A percentile compares a stretch with the other conserved stretches of the same genome.
Conservation (phyloP, 2,329 filamentous ascomycete genomes). For the Dothiorella sarmentorum region DNA sequence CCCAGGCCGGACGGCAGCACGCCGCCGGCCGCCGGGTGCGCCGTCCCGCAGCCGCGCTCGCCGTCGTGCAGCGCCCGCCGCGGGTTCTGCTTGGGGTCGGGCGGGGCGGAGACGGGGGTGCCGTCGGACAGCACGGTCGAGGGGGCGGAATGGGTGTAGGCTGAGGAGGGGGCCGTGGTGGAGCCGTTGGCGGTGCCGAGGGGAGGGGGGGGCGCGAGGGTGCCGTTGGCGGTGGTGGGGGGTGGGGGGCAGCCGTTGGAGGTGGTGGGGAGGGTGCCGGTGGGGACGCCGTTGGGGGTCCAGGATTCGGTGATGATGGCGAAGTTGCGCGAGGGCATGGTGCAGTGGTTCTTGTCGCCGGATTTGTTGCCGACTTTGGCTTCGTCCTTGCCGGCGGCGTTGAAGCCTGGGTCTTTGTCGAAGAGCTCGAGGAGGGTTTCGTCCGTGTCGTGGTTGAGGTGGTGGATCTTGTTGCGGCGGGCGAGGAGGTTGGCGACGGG, state of each 20-base stretch:
- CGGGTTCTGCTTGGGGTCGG: conserved; percentile 50
- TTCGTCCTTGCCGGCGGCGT: conserved; percentile 45
- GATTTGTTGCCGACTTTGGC: conserved; percentile 55
- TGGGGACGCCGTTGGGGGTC: conserved; percentile 23
- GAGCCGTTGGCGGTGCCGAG: conserved; percentile 27
- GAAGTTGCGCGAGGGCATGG: conserved; percentile 70
- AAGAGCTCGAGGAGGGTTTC: conserved; percentile 63
- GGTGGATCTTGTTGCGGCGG: conserved; percentile 62
- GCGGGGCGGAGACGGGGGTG: conserved; percentile 20
- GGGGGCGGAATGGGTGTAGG: conserved; percentile 18
- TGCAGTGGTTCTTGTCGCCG: conserved; percentile 72
- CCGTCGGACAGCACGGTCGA: background rate
- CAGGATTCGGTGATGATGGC: conserved; percentile 58
- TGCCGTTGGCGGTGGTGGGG: conserved; percentile 2
- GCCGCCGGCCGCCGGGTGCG: conserved; percentile 65
- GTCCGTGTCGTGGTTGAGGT: conserved; percentile 59
- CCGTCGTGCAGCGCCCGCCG: conserved; percentile 69
- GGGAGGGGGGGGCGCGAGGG: conserved; percentile 1
- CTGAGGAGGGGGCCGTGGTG: conserved; percentile 22
- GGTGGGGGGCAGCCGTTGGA: conserved; percentile 29
- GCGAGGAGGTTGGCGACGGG: conserved; percentile 63
- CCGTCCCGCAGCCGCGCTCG: conserved; percentile 73
- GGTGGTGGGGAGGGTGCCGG: conserved; percentile 23
- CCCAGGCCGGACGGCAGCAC: conserved; percentile 41
- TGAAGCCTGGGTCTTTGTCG: conserved; percentile 56